Evolutionary conservation across 768 basidiomycete genomes (phyloP).

Genomic region (Trametes cinnabarina): DNA sequence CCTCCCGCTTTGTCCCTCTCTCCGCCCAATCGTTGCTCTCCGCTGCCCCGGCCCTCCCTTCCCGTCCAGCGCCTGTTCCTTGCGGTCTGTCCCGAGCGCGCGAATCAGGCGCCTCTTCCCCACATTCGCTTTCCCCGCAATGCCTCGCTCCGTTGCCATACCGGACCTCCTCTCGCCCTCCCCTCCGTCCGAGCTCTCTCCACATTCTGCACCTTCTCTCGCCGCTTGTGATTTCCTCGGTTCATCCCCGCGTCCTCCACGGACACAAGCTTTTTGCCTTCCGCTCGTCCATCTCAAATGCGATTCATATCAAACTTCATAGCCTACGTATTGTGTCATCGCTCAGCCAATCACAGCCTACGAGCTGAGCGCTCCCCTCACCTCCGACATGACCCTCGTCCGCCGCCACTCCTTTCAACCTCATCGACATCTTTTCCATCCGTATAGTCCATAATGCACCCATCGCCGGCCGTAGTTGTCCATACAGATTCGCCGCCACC

Average conservation of each 20-base stretch:
- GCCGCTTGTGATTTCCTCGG: conserved; percentile 4
- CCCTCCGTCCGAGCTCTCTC: neutral
- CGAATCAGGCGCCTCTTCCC: conserved; percentile 12
- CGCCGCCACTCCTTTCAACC: neutral
- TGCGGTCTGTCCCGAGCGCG: neutral
- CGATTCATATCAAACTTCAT: neutral
- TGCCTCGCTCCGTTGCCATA: conserved; percentile 2
- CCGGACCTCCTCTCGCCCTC: conserved; percentile 1
- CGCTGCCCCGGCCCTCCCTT: conserved; percentile 8
- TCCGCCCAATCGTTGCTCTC: neutral
- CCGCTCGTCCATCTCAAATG: neutral
- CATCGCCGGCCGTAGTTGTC: neutral
- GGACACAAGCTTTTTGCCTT: neutral
- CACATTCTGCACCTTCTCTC: neutral
- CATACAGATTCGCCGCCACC: neutral
- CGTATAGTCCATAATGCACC: conserved; percentile 1
- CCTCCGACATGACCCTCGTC: neutral
- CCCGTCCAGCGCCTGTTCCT: conserved; percentile 2
- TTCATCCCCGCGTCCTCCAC: neutral
- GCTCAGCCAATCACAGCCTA: conserved; percentile 5
- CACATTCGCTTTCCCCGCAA: conserved; percentile 15
- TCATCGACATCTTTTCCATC: conserved; percentile 8
- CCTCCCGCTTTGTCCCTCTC: conserved; percentile 5
- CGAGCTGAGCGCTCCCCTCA: neutral
- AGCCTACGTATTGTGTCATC: neutral